Percentiles rank a stretch among this genome's conserved stretches.
phyloP scores from a whole-genome alignment of 495 filamentous ascomycete genomes.

The Clohesyomyces aquaticus region DNA sequence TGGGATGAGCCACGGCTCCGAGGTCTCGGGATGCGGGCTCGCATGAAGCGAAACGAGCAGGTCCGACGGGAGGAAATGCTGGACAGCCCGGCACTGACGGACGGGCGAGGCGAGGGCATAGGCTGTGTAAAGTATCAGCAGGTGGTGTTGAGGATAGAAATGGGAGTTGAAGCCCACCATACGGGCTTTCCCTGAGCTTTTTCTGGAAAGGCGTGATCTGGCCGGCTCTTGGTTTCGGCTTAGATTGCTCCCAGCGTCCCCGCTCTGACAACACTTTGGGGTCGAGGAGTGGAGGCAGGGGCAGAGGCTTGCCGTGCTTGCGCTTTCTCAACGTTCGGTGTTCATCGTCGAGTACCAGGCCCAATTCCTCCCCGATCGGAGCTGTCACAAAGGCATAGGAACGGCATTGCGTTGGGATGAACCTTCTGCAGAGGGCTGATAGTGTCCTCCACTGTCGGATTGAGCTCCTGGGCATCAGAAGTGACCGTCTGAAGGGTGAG shows the following conservation, averaged over 20 bases:
- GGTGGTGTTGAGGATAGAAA: slow-evolving; percentile 32
- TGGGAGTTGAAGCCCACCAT: slow-evolving; percentile 53
- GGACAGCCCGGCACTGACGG: slow-evolving; percentile 65
- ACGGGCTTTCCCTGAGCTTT: slow-evolving; percentile 61
- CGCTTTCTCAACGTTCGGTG: slow-evolving; percentile 32
- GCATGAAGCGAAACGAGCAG: slow-evolving; percentile 68
- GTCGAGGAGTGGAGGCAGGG: slow-evolving; percentile 51
- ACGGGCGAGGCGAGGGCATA: slow-evolving; percentile 67
- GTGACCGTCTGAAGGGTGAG: neutral
- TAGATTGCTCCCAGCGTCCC: slow-evolving; percentile 26
- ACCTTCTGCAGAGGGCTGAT: too few species aligned
- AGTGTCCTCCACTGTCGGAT: slow-evolving; percentile 3
- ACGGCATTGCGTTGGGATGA: slow-evolving; percentile 15
- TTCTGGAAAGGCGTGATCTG: slow-evolving; percentile 53
- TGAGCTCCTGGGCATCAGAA: neutral
- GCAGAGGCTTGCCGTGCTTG: slow-evolving; percentile 48
- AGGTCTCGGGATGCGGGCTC: slow-evolving; percentile 59
- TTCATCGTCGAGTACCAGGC: slow-evolving; percentile 23
- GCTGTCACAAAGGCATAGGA: neutral
- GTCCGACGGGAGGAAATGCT: slow-evolving; percentile 58
- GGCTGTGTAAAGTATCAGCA: slow-evolving; percentile 50
- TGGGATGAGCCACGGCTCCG: slow-evolving; percentile 64
- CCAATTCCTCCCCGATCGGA: slow-evolving; percentile 14
- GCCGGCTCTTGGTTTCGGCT: slow-evolving; percentile 34
- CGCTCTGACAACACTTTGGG: slow-evolving; percentile 25